These are phyloP conservation scores for Polytolypa hystricis DNA, from an alignment of 2,329 filamentous ascomycete species.

Conservation along the genomic window DNA sequence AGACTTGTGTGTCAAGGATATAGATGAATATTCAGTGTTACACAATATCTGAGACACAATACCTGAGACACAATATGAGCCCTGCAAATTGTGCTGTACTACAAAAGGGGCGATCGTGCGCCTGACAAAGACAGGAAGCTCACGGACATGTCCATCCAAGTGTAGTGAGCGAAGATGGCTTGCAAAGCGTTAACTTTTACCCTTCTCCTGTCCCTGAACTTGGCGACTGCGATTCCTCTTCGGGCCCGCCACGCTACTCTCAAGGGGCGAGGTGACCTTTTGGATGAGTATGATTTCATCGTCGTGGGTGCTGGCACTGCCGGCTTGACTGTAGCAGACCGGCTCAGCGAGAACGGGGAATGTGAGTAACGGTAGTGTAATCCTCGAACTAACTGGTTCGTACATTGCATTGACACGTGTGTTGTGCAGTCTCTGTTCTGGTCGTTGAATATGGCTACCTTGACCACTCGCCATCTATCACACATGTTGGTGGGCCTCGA, in stretches of 20 bases:
- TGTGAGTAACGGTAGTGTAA: not conserved
- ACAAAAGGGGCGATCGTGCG: too few relatives aligned
- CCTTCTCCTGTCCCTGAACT: not conserved
- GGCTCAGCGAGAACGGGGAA: constrained; percentile 3
- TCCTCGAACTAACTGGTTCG: not conserved
- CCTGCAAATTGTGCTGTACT: too few relatives aligned
- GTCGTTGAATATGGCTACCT: constrained; percentile 13
- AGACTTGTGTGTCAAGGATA: too few relatives aligned
- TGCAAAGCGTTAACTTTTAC: too few relatives aligned
- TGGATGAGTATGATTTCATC: constrained; percentile 34
- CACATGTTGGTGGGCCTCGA: constrained; percentile 21
- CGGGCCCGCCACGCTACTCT: constrained; percentile 13
- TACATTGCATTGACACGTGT: not conserved
- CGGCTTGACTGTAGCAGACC: constrained; percentile 23
- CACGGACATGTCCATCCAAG: too few relatives aligned
- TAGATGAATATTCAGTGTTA: too few relatives aligned
- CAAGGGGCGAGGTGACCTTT: constrained; percentile 16
- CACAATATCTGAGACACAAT: too few relatives aligned
- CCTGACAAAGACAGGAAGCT: too few relatives aligned
- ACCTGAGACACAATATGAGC: too few relatives aligned
- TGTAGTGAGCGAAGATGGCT: too few relatives aligned
- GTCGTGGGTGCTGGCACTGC: constrained; percentile 42
- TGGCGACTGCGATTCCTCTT: not conserved
- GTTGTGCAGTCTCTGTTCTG: constrained; percentile 6
- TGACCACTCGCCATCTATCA: constrained; percentile 15